phyloP scores from a whole-genome alignment of 2,329 filamentous ascomycete species.

The Pochonia chlamydosporia region DNA sequence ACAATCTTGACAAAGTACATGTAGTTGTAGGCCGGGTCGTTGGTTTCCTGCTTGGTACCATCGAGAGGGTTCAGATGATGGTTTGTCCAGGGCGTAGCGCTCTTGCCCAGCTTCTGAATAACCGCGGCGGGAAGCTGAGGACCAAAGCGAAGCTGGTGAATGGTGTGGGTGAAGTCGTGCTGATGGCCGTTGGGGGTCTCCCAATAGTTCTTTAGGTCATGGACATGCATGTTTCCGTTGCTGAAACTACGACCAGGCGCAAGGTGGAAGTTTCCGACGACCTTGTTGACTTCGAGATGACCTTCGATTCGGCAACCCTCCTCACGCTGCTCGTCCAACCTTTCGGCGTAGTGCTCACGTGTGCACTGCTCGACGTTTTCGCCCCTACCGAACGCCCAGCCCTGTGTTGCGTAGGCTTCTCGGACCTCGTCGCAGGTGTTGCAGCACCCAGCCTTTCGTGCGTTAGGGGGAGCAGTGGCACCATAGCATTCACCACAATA shows the following conservation, averaged over 20 bases:
- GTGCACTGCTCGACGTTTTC: constrained; percentile 92
- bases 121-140: constrained; percentile 78
- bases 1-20: constrained; percentile 99
- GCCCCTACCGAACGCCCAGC: constrained; percentile 91
- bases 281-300: constrained; percentile 91
- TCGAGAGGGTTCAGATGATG: constrained; percentile 93
- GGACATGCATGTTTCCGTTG: constrained; percentile 93
- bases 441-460: constrained; percentile 81
- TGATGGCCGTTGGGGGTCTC: constrained; percentile 60
- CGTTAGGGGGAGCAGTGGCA: constrained; percentile 65
- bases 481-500: constrained; percentile 97
- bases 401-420: constrained; percentile 83
- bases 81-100: constrained; percentile 65
- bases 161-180: constrained; percentile 84
- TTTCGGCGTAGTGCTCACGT: constrained; percentile 88
- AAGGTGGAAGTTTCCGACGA: constrained; percentile 97
- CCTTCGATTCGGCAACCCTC: constrained; percentile 96
- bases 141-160: constrained; percentile 88
- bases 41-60: constrained; percentile 66
- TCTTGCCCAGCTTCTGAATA: constrained; percentile 49
- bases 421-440: constrained; percentile 96
- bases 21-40: constrained; percentile 84
- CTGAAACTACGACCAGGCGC: constrained; percentile 94
- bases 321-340: constrained; percentile 76
- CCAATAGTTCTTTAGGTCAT: constrained; percentile 95